phyloP scores from a whole-genome alignment of 768 basidiomycete genomes.

The Tylopilus sp. region DNA sequence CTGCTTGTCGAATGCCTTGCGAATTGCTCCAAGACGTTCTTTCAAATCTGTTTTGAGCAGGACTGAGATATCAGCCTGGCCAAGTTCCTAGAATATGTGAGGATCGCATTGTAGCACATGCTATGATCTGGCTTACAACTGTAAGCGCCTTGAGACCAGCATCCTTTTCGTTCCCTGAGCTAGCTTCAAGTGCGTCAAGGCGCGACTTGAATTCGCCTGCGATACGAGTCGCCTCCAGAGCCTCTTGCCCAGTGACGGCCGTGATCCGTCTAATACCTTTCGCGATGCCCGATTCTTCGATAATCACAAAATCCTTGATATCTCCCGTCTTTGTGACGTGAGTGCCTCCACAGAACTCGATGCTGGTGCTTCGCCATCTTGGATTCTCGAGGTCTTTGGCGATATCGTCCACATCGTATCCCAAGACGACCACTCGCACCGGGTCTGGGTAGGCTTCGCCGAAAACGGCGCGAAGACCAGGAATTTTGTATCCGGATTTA shows the following conservation, averaged over 20 bases:
- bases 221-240: constrained; percentile 69
- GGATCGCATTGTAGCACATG: not conserved
- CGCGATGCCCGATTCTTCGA: constrained; percentile 95
- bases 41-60: constrained; percentile 76
- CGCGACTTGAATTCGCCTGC: constrained; percentile 61
- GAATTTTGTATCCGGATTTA: constrained; percentile 74
- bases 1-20: constrained; percentile 83
- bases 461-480: constrained; percentile 95
- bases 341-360: constrained; percentile 99
- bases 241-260: constrained; percentile 93
- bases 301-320: constrained; percentile 94
- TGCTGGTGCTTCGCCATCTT: constrained; percentile 87
- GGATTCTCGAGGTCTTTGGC: constrained; percentile 80
- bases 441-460: constrained; percentile 98
- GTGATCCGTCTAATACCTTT: constrained; percentile 95
- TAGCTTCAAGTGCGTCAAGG: constrained; percentile 57
- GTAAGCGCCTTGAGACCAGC: constrained; percentile 77
- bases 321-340: constrained; percentile 96
- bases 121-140: constrained; percentile 49
- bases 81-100: constrained; percentile 63
- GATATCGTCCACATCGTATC: constrained; percentile 85
- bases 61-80: constrained; percentile 85
- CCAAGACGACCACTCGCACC: constrained; percentile 90
- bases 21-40: constrained; percentile 64
- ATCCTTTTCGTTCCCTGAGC: constrained; percentile 80